Base-by-base conservation (phyloP, 345 rosid species). In the Camelina hispida region DNA sequence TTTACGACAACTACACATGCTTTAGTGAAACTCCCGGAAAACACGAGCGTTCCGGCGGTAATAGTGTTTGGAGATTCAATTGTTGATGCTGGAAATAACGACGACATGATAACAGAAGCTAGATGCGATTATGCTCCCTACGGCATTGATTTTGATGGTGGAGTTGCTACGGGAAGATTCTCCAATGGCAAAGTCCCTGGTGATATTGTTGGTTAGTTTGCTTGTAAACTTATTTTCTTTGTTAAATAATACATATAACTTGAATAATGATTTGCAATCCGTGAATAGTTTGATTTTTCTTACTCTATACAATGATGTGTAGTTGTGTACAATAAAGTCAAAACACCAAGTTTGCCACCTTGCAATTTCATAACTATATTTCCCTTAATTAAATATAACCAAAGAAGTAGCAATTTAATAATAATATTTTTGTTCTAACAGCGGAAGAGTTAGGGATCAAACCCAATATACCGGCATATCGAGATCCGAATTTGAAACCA, bases 21-120 rank as follows among this genome's bases (percentile, higher is more conserved):
- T 61, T 48, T 62, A 43, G 72, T 79, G 13, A 68, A 73, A 64
- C 37, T 68, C 16, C 82, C 82, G 16, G 35, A 32, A 16, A 89
- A 86, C 32, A 35, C 11, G 17, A 82, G 81, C 1, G 1, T 93
- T 16, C 86, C 95, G 1, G 97, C 91, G 3, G 1, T 93, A 4
- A 43, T 86, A 22, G 91, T 80, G 62, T 93, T 93, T 14, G 98
- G 97, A 13, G 98, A 90, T 63, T 93, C 98, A 16, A 90, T 93
- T 4, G 88, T 87, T 0, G 98, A 89, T 72, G 68, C 98, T 0
- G 97, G 98, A 18, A 93, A 90, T 75, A 93, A 93, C 80, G 90
- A 93, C 74, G 35, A 83, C 30, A 38, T 90, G 20, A 14, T 12
- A 17, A 87, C 97, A 3, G 17, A 81, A 7, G 22, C 81, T 38